Percentiles rank a stretch among this genome's conserved stretches.
phyloP scores from a whole-genome alignment of 2,329 filamentous ascomycete genomes.

The Aspergillus fumigatiaffinis region DNA sequence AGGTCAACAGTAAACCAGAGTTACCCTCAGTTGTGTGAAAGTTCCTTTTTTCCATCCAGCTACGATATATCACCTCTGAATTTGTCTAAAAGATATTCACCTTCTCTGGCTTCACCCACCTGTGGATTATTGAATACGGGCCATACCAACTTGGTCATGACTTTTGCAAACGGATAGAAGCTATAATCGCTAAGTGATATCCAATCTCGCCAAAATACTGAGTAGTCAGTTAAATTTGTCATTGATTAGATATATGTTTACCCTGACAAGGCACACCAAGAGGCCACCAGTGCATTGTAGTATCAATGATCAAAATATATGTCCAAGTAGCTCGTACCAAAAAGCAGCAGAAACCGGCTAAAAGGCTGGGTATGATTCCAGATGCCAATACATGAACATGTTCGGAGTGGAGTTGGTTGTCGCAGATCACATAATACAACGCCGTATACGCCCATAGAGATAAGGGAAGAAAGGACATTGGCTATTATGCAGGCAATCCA shows the following conservation, averaged over 20 bases:
- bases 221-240: neutral
- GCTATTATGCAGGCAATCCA: neutral
- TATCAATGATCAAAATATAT: neutral
- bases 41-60: neutral
- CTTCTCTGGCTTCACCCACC: neutral
- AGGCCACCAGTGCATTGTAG: neutral
- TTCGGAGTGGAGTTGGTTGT: slow-evolving; percentile 26
- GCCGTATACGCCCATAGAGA: slow-evolving; percentile 7
- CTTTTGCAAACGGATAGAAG: neutral
- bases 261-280: neutral
- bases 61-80: neutral
- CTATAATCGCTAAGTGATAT: neutral
- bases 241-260: too few relatives aligned
- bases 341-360: neutral
- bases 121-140: neutral
- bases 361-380: slow-evolving; percentile 15
- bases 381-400: slow-evolving; percentile 21
- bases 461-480: neutral
- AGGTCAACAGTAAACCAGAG: slow-evolving; percentile 15
- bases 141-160: neutral
- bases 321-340: neutral
- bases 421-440: slow-evolving; percentile 19
- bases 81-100: neutral
- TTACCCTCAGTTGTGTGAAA: slow-evolving; percentile 1
- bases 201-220: neutral